Evolutionary conservation across 257 asterid species (phyloP).

Genomic region (Solanum piurae): DNA sequence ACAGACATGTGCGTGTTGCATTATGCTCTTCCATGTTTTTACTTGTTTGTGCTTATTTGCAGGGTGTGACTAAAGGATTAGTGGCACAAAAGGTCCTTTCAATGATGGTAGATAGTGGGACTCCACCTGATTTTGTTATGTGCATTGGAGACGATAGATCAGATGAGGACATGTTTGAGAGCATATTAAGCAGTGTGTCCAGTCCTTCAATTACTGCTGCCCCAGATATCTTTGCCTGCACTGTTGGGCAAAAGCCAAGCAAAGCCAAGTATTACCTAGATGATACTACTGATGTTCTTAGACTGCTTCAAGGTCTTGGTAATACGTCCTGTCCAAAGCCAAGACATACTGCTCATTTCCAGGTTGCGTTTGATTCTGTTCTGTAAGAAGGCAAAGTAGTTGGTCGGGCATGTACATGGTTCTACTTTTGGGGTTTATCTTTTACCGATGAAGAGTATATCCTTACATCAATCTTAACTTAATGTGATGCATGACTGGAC

Average conservation of each 20-base stretch:
- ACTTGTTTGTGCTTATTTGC: conserved; percentile 12
- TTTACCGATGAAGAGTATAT: not conserved
- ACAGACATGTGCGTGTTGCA: not conserved
- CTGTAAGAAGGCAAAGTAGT: conserved; percentile 11
- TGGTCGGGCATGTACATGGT: conserved; percentile 6
- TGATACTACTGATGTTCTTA: conserved; percentile 62
- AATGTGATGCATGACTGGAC: conserved; percentile 17
- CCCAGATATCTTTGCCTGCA: conserved; percentile 81
- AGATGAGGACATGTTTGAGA: conserved; percentile 91
- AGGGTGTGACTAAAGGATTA: conserved; percentile 91
- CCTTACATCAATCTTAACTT: conserved; percentile 17
- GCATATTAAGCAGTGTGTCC: conserved; percentile 43
- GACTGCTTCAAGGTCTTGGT: conserved; percentile 59
- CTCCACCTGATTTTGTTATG: conserved; percentile 64
- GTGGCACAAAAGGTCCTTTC: conserved; percentile 67
- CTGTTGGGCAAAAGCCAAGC: conserved; percentile 95
- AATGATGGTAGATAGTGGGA: conserved; percentile 31
- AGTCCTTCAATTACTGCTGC: conserved; percentile 26
- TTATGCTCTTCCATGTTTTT: not conserved
- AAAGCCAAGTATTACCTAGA: conserved; percentile 87
- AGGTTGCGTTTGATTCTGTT: conserved; percentile 42
- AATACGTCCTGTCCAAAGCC: conserved; percentile 57
- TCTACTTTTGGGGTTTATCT: conserved; percentile 8
- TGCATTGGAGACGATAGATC: conserved; percentile 86
- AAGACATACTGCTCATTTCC: conserved; percentile 28